Base-by-base conservation (phyloP, 192 early-diverging fungal species). In the Umbelopsis vinacea region DNA sequence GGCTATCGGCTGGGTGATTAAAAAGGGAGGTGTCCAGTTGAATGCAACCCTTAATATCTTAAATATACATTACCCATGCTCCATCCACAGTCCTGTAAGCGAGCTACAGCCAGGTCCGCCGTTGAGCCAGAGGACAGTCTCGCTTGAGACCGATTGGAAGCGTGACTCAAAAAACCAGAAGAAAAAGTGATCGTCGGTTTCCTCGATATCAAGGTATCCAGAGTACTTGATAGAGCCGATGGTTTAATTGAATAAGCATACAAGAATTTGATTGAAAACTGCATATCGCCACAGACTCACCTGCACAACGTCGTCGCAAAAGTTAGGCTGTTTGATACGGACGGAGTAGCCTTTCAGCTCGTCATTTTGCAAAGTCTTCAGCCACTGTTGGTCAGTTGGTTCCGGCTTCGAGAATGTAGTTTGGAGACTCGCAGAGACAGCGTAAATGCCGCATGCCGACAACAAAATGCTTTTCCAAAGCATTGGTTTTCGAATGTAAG, bases 151-250 rank as follows among this genome's bases (percentile, higher is more conserved):
- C 19, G 91, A 90, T 54, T 86, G 81, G 71, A 86, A 85, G 72
- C 94, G 92, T 7, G 93, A 92, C 80, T 97, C 96, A 81, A 99
- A 98, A 88, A 99, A 98, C 93, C 94, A 96, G 80, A 94, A 96
- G 85, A 94, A 96, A 75, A 94, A 95, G 80, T 96, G 93, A 46
- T 91, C 87, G 68, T 90, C 86, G n/a, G 76, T 79, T 43, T 80
- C 89, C 10, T 82, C 82, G 43, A 74, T 78, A 71, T 92, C 90
- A 29, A 94, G 79, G 74, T 94, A 92, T 37, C 92, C 93, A 67
- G 90, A 92, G 81, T 92, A 93, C 89, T 88, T 80, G 55, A 6
- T 24, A 21, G 19, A 55, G 15, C 12, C 12, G 26, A 33, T 11
- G 8, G 1, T 54, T n/a, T 0, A 40, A 15, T 71, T 2, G 0